Conservation (phyloP, 1,284 basidiomycete genomes). For the Fomitiporia mediterranea region DNA sequence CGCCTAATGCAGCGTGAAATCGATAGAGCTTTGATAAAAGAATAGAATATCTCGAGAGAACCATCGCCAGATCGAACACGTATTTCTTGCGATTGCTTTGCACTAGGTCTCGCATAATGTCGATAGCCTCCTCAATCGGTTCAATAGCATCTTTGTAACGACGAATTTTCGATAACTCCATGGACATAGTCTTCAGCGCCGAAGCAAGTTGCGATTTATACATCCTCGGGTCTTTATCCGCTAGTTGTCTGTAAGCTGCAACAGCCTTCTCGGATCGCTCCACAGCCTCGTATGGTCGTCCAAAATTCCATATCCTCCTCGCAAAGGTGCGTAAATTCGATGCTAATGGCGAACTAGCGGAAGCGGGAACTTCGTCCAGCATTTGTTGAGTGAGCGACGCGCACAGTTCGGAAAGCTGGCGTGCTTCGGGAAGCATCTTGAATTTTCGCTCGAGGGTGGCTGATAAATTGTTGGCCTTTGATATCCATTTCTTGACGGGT, state of each 20-base stretch:
- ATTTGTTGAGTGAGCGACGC: no score
- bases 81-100: not conserved
- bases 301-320: no score
- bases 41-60: not conserved
- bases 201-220: not conserved
- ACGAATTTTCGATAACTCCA: not conserved
- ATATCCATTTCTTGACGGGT: not conserved
- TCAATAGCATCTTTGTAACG: not conserved
- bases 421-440: not conserved
- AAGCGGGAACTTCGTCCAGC: no score
- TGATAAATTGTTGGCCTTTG: not conserved
- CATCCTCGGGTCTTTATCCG: not conserved
- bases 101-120: not conserved
- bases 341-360: no score
- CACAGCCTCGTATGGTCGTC: no score
- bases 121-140: not conserved
- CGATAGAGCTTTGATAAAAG: no score
- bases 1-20: not conserved
- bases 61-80: not conserved
- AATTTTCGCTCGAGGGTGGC: not conserved
- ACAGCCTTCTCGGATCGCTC: no score
- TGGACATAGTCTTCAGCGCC: not conserved
- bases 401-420: not conserved
- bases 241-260: not conserved
- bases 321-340: no score